A percentile compares a stretch with the other conserved stretches of the same genome.
Evolutionary conservation across 805 yeast species (phyloP).

Genomic region (Saccharomycopsis capsularis): DNA sequence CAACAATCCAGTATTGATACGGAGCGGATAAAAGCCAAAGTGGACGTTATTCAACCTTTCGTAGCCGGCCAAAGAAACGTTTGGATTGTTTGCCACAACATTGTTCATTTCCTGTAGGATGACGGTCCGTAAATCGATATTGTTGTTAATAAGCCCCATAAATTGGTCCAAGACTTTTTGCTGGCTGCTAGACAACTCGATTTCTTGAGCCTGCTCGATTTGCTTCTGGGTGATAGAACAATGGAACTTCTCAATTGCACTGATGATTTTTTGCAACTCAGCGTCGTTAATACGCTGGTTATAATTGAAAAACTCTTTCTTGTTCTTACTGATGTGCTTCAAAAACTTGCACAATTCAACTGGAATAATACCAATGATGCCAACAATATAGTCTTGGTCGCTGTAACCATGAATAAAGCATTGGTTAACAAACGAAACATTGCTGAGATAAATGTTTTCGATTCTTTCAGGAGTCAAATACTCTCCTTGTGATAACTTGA

Average conservation of each 20-base stretch:
- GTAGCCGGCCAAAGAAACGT: slow-evolving; percentile 28
- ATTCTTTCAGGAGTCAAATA: slow-evolving; percentile 60
- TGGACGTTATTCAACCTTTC: slow-evolving; percentile 53
- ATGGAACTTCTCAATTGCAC: background rate
- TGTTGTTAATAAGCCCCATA: background rate
- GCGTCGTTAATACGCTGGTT: background rate
- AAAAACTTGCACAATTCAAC: slow-evolving; percentile 19
- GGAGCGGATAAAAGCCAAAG: slow-evolving; percentile 52
- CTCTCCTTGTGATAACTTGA: slow-evolving; percentile 48
- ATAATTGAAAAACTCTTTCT: background rate
- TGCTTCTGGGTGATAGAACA: slow-evolving; percentile 3
- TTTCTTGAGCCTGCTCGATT: slow-evolving; percentile 14
- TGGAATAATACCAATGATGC: slow-evolving; percentile 46
- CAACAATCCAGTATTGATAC: slow-evolving; percentile 48
- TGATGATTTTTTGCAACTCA: background rate
- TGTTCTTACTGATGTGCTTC: background rate
- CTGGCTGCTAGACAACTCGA: slow-evolving; percentile 4
- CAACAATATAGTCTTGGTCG: slow-evolving; percentile 42
- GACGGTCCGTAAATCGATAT: background rate
- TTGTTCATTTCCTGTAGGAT: slow-evolving; percentile 12
- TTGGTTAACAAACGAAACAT: slow-evolving; percentile 39
- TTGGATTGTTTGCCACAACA: slow-evolving; percentile 3
- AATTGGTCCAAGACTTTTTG: background rate
- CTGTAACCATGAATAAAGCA: slow-evolving; percentile 52
- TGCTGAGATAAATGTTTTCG: slow-evolving; percentile 47